Evolutionary conservation across 2,329 filamentous ascomycete genomes (phyloP).

Genomic region (Aspergillus brasiliensis): DNA sequence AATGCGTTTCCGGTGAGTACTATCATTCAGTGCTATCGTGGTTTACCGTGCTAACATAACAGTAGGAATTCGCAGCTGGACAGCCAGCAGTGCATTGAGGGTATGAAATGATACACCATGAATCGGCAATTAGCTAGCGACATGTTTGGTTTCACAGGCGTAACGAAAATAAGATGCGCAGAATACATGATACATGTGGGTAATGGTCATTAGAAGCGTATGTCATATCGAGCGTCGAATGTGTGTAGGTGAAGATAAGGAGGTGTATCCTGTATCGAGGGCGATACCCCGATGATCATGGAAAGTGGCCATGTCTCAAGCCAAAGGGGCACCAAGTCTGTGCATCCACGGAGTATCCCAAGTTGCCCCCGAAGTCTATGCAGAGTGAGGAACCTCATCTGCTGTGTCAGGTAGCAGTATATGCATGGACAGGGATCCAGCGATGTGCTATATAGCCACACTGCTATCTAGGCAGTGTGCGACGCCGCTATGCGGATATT

Average conservation of each 20-base stretch:
- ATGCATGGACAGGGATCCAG: neutral
- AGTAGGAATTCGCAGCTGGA: constrained; percentile 36
- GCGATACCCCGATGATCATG: neutral
- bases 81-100: constrained; percentile 38
- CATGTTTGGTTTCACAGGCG: neutral
- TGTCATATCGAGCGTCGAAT: neutral
- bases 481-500: neutral
- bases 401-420: neutral
- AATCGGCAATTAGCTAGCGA: neutral
- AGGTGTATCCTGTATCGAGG: neutral
- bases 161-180: neutral
- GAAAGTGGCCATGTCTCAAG: neutral
- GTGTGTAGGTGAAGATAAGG: neutral
- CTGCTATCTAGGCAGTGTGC: neutral
- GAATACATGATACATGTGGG: neutral
- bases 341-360: neutral
- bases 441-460: neutral
- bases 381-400: neutral
- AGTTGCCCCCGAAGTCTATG: neutral
- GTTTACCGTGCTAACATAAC: neutral
- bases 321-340: neutral
- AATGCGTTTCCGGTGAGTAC: constrained; percentile 71
- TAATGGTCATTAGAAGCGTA: neutral
- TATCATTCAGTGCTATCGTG: neutral
- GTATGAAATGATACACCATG: neutral